Base-by-base conservation (phyloP, 2,329 filamentous ascomycete species). In the Aspergillus latus region DNA sequence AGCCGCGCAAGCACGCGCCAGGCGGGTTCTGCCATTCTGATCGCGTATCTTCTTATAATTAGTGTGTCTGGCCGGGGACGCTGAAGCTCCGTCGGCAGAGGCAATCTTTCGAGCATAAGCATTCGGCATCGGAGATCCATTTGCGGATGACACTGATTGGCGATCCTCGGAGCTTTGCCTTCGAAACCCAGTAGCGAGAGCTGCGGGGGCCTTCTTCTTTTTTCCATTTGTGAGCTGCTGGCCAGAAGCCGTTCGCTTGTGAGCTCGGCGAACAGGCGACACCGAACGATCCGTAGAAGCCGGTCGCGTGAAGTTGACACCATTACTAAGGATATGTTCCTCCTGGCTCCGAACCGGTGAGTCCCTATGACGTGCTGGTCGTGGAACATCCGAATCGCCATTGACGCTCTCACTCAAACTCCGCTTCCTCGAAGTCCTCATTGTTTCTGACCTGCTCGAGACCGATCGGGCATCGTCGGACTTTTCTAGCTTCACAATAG, bases 1-100 rank as follows among this genome's bases (percentile, higher is more conserved):
- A 64, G 88, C 87, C 37, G 92, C 90, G 72, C 92, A 96, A 29
- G 93, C 92, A 62, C 92, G 86, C n/a, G 93, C 92, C 26, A 99
- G 80, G 52, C 88, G 84, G 4, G 94, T 99, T 64, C 95, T 89
- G 21, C 94, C 94, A 70, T 95, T 96, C 53, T 91, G 89, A 74
- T 97, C 94, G 21, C 93, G 85, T 68, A 93, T 88, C 65, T 94
- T 93, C 72, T 93, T 95, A 69, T 90, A 88, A 1, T 69, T 68
- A 52, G 69, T 69, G 72, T 90, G 85, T 64, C 88, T 86, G 64
- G 85, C 82, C 56, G 89, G 82, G 49, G 90, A 86, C 64, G 86
- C 80, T 64, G 84, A 74, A 15, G 73, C 69, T 44, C 74, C 70
- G 39, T 78, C 73, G 28, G 66, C 63, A 16, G 75, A 76, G 1